A percentile compares a stretch with the other conserved stretches of the same genome.
Evolutionary conservation across 1,139 yeast species (phyloP).

Genomic region (Hansenula sp.): DNA sequence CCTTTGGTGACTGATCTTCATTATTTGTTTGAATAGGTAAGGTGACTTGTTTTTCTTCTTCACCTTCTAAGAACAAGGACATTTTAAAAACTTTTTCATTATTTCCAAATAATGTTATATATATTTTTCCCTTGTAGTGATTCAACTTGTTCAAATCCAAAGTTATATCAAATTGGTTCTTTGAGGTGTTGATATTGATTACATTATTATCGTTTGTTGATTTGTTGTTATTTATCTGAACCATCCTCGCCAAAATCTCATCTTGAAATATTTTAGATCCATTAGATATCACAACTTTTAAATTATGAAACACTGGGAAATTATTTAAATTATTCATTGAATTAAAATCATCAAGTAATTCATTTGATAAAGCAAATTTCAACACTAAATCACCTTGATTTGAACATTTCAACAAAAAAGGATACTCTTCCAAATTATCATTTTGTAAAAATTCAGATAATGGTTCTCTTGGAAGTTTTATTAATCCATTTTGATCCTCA

Average conservation of each 20-base stretch:
- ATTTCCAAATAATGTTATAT: neutral
- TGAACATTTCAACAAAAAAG: constrained; percentile 6
- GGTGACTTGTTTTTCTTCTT: neutral
- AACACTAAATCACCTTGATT: constrained; percentile 3
- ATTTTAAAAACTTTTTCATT: neutral
- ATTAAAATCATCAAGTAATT: neutral
- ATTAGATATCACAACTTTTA: neutral
- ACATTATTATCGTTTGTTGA: neutral
- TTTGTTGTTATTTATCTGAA: neutral
- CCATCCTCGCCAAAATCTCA: neutral
- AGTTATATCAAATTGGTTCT: neutral
- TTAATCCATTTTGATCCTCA: neutral
- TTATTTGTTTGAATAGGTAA: too few relatives aligned
- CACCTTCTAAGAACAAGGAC: neutral
- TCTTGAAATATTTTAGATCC: neutral
- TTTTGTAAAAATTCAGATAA: constrained; percentile 10
- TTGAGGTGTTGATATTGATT: neutral
- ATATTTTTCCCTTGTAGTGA: neutral
- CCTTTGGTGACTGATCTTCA: too few relatives aligned
- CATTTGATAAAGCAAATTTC: neutral
- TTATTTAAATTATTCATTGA: neutral
- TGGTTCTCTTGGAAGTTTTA: constrained; percentile 5
- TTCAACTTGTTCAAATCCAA: neutral
- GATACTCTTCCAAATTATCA: constrained; percentile 6
- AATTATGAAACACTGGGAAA: constrained; percentile 1